Conservation (phyloP, 164 flowering plant genomes). For the Santalum album region DNA sequence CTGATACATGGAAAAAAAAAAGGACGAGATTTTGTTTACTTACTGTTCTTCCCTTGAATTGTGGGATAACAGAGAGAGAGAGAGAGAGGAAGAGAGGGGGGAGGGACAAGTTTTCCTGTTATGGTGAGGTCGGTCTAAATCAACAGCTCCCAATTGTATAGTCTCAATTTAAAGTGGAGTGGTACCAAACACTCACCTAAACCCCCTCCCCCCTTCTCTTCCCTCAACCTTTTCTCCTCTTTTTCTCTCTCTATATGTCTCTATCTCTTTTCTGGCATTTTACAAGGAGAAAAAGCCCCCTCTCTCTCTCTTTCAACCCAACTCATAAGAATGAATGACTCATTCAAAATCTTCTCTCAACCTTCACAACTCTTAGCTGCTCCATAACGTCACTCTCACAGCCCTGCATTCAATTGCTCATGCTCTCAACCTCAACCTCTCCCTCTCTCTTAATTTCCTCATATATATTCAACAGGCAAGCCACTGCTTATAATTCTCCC, state of each 20-base stretch:
- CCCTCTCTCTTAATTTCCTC: constrained; percentile 8
- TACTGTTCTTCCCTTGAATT: neutral
- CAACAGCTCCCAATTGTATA: constrained; percentile 24
- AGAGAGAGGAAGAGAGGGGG: neutral
- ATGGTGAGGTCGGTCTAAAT: constrained; percentile 11
- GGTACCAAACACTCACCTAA: constrained; percentile 39
- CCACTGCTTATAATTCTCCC: neutral
- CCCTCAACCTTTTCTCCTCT: neutral
- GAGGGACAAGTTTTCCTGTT: constrained; percentile 16
- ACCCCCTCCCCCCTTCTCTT: constrained; percentile 11
- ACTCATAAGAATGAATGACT: constrained; percentile 13
- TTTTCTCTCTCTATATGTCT: constrained; percentile 4
- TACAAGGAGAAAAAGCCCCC: too few species aligned
- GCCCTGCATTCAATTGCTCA: constrained; percentile 12
- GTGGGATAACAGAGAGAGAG: constrained; percentile 1
- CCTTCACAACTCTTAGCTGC: constrained; percentile 19
- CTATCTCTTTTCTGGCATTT: neutral
- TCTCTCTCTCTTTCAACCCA: too few species aligned
- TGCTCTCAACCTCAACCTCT: constrained; percentile 18
- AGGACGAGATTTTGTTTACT: constrained; percentile 6
- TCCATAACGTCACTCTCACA: constrained; percentile 8
- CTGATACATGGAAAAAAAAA: neutral
- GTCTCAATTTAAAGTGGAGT: constrained; percentile 28
- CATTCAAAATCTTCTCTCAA: constrained; percentile 13
- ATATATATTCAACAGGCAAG: constrained; percentile 4